phyloP scores from a whole-genome alignment of 768 basidiomycete genomes.

The Coprinopsis strossmayeri region DNA sequence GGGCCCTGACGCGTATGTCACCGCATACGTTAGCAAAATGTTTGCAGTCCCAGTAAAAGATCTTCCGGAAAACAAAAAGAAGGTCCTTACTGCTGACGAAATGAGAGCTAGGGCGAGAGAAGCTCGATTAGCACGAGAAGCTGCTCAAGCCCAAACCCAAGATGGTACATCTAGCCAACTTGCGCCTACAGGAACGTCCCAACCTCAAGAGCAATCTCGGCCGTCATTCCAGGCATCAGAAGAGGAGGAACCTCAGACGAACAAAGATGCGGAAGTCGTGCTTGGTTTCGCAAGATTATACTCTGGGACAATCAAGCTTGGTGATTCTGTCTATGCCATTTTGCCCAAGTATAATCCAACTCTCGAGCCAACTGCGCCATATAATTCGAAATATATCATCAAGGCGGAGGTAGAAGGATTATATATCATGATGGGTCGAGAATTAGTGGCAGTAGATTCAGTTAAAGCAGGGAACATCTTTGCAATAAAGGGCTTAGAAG shows the following conservation, averaged over 20 bases:
- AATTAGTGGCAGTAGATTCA: conserved; percentile 74
- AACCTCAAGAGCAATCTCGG: conserved; percentile 6
- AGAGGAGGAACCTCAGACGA: conserved; percentile 17
- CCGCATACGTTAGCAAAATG: conserved; percentile 97
- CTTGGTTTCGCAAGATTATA: conserved; percentile 94
- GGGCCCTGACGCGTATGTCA: conserved; percentile 48
- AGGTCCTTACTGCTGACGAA: conserved; percentile 73
- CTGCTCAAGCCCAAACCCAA: conserved; percentile 12
- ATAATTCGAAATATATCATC: conserved; percentile 60
- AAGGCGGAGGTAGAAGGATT: conserved; percentile 63
- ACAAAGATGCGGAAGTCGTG: conserved; percentile 51
- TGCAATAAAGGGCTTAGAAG: conserved; percentile 84
- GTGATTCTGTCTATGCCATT: conserved; percentile 61
- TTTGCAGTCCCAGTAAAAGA: conserved; percentile 81
- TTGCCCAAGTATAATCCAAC: conserved; percentile 80
- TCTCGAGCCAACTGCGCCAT: conserved; percentile 56
- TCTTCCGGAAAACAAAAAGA: conserved; percentile 82
- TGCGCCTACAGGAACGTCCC: neutral
- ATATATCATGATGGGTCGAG: conserved; percentile 97
- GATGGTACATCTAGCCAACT: conserved; percentile 4
- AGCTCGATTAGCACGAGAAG: conserved; percentile 32
- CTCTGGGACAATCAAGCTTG: conserved; percentile 72
- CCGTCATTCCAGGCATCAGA: conserved; percentile 2
- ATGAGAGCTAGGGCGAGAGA: conserved; percentile 63
- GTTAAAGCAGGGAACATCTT: conserved; percentile 94